Conservation (phyloP, 2,329 filamentous ascomycete species). For the Aspergillus sp. region DNA sequence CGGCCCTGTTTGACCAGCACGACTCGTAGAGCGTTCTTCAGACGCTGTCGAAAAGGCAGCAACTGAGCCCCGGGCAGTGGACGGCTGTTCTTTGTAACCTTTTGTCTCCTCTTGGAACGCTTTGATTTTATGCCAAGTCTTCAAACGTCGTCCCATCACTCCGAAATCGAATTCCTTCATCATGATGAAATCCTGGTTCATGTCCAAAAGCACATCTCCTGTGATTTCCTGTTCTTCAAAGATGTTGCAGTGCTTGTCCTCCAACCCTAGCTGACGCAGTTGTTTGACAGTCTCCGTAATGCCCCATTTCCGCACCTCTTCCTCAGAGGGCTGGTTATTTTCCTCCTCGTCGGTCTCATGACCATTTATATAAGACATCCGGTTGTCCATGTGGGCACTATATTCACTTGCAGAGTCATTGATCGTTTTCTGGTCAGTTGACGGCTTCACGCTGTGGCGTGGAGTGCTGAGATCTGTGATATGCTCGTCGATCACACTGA, state of each 20-base stretch:
- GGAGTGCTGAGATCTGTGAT: constrained; percentile 80
- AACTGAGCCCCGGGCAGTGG: constrained; percentile 27
- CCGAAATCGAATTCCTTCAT: constrained; percentile 94
- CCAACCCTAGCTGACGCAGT: constrained; percentile 79
- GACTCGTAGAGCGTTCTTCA: constrained; percentile 48
- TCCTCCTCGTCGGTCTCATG: constrained; percentile 96
- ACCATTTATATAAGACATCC: constrained; percentile 87
- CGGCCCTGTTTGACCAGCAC: constrained; percentile 37
- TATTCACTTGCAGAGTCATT: constrained; percentile 90
- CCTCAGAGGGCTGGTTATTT: constrained; percentile 64
- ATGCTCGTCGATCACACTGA: constrained; percentile 96
- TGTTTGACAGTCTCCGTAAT: constrained; percentile 84
- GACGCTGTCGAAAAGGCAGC: constrained; percentile 45
- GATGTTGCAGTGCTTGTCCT: constrained; percentile 86
- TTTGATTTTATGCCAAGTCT: constrained; percentile 97
- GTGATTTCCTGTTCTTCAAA: constrained; percentile 95
- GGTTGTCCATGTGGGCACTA: constrained; percentile 72
- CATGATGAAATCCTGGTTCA: constrained; percentile 94
- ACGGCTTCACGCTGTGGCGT: constrained; percentile 49
- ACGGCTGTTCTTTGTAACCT: constrained; percentile 51
- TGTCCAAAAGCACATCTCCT: constrained; percentile 86
- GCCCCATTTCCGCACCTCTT: constrained; percentile 78
- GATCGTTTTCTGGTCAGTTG: constrained; percentile 53
- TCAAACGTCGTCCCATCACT: constrained; percentile 81
- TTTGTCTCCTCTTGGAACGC: constrained; percentile 83